Evolutionary conservation across 2,329 filamentous ascomycete species (phyloP), one percentile per base, ranked within the genome.

Genomic region (Ascochyta rabiei): DNA sequence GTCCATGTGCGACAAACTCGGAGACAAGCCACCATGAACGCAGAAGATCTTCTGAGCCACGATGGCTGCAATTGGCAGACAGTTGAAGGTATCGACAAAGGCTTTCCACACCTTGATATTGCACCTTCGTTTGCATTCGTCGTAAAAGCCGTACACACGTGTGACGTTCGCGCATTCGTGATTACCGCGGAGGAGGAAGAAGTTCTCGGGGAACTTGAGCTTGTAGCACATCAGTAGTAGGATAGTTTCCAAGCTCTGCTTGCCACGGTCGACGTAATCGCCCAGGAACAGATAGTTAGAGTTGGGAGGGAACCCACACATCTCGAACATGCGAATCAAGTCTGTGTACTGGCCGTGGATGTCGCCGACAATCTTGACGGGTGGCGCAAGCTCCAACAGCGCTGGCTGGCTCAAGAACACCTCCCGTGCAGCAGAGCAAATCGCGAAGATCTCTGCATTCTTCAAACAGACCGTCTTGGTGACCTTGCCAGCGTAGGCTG

Each of bases 71-170:
- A 98, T 97, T 0, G 93, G 93, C 39, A 98, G 83, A 37, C 89
- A 93, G 75, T 98, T 98, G 82, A 98, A 98, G 23, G 90, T 95
- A 73, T 98, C 93, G 47, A 96, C 88, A 72, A 98, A 98, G 0
- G 91, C 96, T 81, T 98, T 98, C 93, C 93, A 98, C 50, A 96
- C 87, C 80, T 97, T 97, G 74, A 97, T 91, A 72, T 96, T 97
- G 80, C 90, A 96, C 58, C 93, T 85, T 62, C 93, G 85, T 80
- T 98, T 98, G 83, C 93, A 98, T 75, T 98, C 93, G 70, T 98
- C 93, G 79, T 98, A 98, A 77, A 98, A 98, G 2, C 93, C 93
- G 75, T 97, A 97, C 31, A 98, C 91, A 56, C 93, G 86, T 13
- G 92, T 98, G 48, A 98, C 92, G 64, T 96, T 96, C 67, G 93